phyloP scores from a whole-genome alignment of 768 basidiomycete species.

The Nidularia sp. region DNA sequence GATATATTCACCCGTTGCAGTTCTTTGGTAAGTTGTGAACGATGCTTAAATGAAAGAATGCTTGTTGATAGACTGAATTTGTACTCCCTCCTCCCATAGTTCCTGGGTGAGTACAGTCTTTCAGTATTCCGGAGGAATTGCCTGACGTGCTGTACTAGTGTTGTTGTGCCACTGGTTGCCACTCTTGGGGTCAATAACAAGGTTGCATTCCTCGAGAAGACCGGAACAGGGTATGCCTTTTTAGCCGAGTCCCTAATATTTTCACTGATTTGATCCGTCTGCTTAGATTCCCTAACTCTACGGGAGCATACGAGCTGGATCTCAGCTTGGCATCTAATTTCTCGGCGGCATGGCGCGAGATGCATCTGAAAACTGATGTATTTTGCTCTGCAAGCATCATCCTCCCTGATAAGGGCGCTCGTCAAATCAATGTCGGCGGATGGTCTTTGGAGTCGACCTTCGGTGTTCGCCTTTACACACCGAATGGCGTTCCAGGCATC shows the following conservation, averaged over 20 bases:
- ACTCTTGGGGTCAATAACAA: constrained; percentile 81
- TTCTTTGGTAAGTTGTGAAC: constrained; percentile 36
- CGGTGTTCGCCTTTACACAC: constrained; percentile 71
- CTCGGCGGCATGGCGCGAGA: constrained; percentile 62
- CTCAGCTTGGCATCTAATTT: constrained; percentile 47
- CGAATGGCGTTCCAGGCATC: constrained; percentile 61
- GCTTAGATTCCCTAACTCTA: constrained; percentile 51
- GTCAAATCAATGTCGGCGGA: constrained; percentile 64
- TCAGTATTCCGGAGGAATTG: constrained; percentile 3
- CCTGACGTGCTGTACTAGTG: constrained; percentile 27
- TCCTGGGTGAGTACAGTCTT: constrained; percentile 35
- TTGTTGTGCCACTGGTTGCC: constrained; percentile 69
- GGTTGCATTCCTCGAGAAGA: constrained; percentile 76
- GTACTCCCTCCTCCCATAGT: constrained; percentile 22
- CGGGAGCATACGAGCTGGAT: constrained; percentile 79
- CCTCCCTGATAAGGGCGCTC: constrained; percentile 69
- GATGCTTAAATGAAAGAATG: not conserved
- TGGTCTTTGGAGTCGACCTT: constrained; percentile 71
- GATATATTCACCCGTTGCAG: constrained; percentile 16
- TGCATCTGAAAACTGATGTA: constrained; percentile 75
- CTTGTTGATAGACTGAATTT: not conserved
- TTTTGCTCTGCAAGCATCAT: constrained; percentile 76
- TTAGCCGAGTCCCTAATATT: not conserved
- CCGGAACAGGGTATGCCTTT: constrained; percentile 48
- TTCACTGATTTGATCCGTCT: not conserved